Base-by-base conservation (phyloP, 2,329 filamentous ascomycete genomes). In the Ophidiomyces ophidiicola region DNA sequence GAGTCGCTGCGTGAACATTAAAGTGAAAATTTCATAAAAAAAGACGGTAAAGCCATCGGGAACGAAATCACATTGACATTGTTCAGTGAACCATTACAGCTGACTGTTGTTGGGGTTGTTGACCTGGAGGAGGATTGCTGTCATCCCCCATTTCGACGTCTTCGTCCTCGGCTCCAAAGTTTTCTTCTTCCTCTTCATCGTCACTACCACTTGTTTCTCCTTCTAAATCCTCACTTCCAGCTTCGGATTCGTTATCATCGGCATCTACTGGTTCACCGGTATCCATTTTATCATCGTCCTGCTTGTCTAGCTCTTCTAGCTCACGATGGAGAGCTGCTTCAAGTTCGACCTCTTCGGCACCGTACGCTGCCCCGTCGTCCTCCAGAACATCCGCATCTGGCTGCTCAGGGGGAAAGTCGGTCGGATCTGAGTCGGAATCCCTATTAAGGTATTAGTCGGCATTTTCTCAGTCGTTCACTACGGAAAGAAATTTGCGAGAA, bases 351-450 rank as follows among this genome's bases (percentile, higher is more conserved):
- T 67, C 72, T 14, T 41, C 38, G 5, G 38, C 38, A 34, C 72
- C 76, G 5, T 63, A 72, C 75, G 82, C 76, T 18, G 82, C 80
- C 40, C 70, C 73, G 51, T 93, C 90, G 51, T 94, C 88, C 30
- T 81, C 81, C 36, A 75, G 72, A 31, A 80, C 72, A 56, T 98
- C 92, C 38, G 87, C 90, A 60, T 98, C 90, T 29, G 90, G 90
- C 66, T 98, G 90, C 60, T 98, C 90, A 45, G 90, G 92, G 20
- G 90, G 90, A 61, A 84, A 98, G 64, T 98, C 88, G 48, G 90
- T 79, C 2, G 90, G 90, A 20, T 90, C 90, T 58, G 86, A 90
- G 49, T 87, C 90, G n/a, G 84, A 90, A 58, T 98, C 90, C 87
- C 87, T 94, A 47, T 28, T 49, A 14, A 36, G 11, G 23, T 26